Conservation (phyloP, 495 filamentous ascomycete genomes). For the Darksidea phi region DNA sequence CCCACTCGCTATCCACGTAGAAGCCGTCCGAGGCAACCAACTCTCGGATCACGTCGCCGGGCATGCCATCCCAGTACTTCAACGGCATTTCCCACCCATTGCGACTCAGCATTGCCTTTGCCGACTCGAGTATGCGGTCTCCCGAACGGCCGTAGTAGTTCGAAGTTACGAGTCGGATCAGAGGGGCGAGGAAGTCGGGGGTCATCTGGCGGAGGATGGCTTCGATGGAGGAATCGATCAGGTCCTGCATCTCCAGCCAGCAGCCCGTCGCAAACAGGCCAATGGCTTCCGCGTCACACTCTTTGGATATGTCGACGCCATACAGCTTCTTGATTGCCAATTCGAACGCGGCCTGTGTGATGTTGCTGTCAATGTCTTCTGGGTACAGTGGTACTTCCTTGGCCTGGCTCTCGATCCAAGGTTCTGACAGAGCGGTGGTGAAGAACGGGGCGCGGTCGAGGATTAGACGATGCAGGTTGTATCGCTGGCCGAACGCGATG, state of each 20-base stretch:
- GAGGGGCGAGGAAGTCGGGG: slow-evolving; percentile 47
- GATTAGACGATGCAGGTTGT: slow-evolving; percentile 56
- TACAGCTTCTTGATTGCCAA: slow-evolving; percentile 59
- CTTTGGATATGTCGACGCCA: slow-evolving; percentile 48
- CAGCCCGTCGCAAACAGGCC: slow-evolving; percentile 60
- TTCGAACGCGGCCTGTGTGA: slow-evolving; percentile 58
- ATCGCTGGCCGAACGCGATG: slow-evolving; percentile 54
- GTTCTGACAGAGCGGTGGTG: slow-evolving; percentile 54
- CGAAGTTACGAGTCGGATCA: slow-evolving; percentile 56
- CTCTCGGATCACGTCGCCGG: slow-evolving; percentile 56
- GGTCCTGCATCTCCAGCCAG: slow-evolving; percentile 60
- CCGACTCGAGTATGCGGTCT: slow-evolving; percentile 55
- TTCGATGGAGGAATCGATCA: slow-evolving; percentile 56
- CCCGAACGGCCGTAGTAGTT: slow-evolving; percentile 61
- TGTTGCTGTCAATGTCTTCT: slow-evolving; percentile 57
- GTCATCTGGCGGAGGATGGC: slow-evolving; percentile 56
- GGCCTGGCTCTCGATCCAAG: slow-evolving; percentile 57
- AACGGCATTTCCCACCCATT: slow-evolving; percentile 62
- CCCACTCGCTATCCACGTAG: slow-evolving; percentile 59
- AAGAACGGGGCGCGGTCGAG: slow-evolving; percentile 62
- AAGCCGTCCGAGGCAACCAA: slow-evolving; percentile 63
- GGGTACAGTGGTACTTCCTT: slow-evolving; percentile 58
- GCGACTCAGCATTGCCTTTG: slow-evolving; percentile 60
- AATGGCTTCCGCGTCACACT: slow-evolving; percentile 57
- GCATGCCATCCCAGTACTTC: slow-evolving; percentile 58